Conservation (phyloP, 306 rosid genomes). For the Nissolia schottii region DNA sequence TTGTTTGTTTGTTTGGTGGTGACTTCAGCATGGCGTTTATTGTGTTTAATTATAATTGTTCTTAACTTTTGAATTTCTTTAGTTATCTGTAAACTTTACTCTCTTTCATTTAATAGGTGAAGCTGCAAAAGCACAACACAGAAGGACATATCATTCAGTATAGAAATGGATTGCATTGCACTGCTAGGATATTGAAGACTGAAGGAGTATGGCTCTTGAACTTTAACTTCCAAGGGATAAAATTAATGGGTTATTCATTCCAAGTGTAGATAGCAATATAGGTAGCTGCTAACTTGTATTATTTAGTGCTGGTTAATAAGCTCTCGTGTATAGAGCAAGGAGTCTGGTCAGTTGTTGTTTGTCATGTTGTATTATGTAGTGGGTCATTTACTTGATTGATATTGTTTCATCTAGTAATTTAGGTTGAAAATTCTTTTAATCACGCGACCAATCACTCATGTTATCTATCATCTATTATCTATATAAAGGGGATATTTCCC, state of each 20-base stretch:
- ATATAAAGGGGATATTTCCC: too few relatives aligned
- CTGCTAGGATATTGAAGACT: conserved; percentile 76
- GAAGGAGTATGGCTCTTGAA: conserved; percentile 75
- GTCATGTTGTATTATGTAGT: neutral
- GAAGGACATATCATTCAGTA: conserved; percentile 65
- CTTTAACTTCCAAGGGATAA: conserved; percentile 15
- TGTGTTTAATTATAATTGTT: neutral
- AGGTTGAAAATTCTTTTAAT: neutral
- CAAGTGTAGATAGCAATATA: neutral
- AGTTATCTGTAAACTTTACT: neutral
- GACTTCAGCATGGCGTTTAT: neutral
- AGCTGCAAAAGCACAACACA: conserved; percentile 83
- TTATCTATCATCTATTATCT: too few relatives aligned
- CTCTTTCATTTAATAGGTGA: conserved; percentile 52
- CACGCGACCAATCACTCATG: neutral
- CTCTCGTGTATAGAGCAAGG: neutral
- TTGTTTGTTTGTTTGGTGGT: conserved; percentile 3
- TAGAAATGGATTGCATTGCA: conserved; percentile 71
- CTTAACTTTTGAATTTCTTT: neutral
- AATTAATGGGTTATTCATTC: conserved; percentile 9
- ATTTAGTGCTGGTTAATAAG: neutral
- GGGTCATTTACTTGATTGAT: conserved; percentile 9
- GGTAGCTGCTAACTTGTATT: conserved; percentile 3
- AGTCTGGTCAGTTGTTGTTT: neutral
- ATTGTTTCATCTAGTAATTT: neutral